Evolutionary conservation across 352 stramenopile species (phyloP).

Genomic region (Phytophthora niederhauseri): DNA sequence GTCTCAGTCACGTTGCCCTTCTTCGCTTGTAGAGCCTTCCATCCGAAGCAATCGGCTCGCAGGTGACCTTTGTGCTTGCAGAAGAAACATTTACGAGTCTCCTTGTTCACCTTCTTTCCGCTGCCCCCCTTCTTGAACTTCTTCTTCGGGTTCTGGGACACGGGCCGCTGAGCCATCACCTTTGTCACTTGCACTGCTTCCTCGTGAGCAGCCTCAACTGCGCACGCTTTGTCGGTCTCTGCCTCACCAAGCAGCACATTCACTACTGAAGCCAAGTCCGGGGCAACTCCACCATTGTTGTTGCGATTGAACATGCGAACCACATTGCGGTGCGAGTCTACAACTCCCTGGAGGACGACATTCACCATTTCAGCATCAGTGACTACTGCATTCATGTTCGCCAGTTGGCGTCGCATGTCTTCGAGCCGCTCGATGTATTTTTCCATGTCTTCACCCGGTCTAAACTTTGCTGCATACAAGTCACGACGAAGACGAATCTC

Average conservation of each 20-base stretch:
- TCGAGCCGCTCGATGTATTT: slow-evolving; percentile 13
- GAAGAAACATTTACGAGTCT: slow-evolving; percentile 7
- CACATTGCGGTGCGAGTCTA: slow-evolving; percentile 6
- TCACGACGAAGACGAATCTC: slow-evolving; percentile 12
- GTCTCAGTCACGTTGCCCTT: not conserved
- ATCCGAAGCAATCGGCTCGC: slow-evolving; percentile 5
- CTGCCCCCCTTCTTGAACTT: slow-evolving; percentile 18
- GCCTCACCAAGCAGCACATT: slow-evolving; percentile 15
- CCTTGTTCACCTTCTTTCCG: slow-evolving; percentile 6
- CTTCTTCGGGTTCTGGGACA: not conserved
- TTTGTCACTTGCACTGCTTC: not conserved
- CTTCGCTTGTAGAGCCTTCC: slow-evolving; percentile 8
- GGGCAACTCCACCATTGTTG: not conserved
- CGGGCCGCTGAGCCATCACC: slow-evolving; percentile 3
- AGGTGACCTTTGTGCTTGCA: slow-evolving; percentile 12
- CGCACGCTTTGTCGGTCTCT: slow-evolving; percentile 7
- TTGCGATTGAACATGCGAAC: slow-evolving; percentile 13
- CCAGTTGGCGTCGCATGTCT: slow-evolving; percentile 6
- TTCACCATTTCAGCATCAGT: slow-evolving; percentile 9
- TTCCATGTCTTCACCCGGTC: slow-evolving; percentile 10
- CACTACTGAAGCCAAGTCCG: slow-evolving; percentile 2
- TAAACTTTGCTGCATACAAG: slow-evolving; percentile 10
- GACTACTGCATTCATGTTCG: slow-evolving; percentile 16
- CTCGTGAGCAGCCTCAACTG: not conserved
- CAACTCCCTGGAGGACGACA: slow-evolving; percentile 8